A percentile compares a stretch with the other conserved stretches of the same genome.
phyloP scores from a whole-genome alignment of 2,329 filamentous ascomycete genomes.

The Orbilia oligospora region DNA sequence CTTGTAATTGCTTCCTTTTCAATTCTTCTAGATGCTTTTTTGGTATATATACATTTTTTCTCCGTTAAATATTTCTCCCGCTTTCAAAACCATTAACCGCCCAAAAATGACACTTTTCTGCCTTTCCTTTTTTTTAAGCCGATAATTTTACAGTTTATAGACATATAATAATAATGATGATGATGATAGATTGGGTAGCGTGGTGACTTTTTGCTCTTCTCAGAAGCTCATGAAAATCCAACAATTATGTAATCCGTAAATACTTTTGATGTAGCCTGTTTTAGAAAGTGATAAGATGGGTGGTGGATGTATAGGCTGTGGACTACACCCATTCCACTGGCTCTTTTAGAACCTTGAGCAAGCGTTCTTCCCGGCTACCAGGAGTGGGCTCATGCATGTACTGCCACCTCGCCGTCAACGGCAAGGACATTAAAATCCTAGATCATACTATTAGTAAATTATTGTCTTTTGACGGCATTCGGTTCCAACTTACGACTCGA shows the following conservation, averaged over 20 bases:
- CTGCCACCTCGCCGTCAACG: slow-evolving; percentile 90
- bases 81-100: slow-evolving; percentile 8
- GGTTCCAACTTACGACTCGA: slow-evolving; percentile 73
- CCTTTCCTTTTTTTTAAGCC: neutral
- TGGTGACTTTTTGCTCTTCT: slow-evolving; percentile 1
- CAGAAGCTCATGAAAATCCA: neutral
- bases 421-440: slow-evolving; percentile 97
- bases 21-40: slow-evolving; percentile 23
- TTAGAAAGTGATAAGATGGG: neutral
- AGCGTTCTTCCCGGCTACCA: slow-evolving; percentile 81
- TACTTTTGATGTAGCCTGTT: slow-evolving; percentile 1
- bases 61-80: slow-evolving; percentile 1
- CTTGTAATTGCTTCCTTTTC: slow-evolving; percentile 9
- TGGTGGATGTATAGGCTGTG: slow-evolving; percentile 16
- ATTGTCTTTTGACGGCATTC: neutral
- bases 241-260: neutral
- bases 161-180: slow-evolving; percentile 20
- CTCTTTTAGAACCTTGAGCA: slow-evolving; percentile 79
- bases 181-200: neutral
- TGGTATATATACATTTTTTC: slow-evolving; percentile 26
- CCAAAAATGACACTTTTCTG: neutral
- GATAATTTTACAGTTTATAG: slow-evolving; percentile 4
- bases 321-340: slow-evolving; percentile 77
- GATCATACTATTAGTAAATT: slow-evolving; percentile 1
- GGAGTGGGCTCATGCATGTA: slow-evolving; percentile 92